Evolutionary conservation across 2,329 filamentous ascomycete species (phyloP).

Genomic region (Plenodomus biglobosus): DNA sequence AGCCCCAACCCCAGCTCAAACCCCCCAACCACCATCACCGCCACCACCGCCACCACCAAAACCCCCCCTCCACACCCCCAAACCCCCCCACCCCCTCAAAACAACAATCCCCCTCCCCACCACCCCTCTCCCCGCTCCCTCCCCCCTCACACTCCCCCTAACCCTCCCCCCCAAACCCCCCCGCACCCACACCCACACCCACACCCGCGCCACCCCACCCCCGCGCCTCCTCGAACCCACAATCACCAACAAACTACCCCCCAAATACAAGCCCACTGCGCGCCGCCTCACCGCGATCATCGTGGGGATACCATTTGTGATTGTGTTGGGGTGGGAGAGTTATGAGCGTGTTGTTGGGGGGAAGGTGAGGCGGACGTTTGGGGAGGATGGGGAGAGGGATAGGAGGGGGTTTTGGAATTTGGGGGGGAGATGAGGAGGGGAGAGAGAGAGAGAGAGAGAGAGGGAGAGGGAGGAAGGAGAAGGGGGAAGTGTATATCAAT

Average conservation of each 20-base stretch:
- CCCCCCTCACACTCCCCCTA: constrained; percentile 7
- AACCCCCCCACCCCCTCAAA: constrained; percentile 13
- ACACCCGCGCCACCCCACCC: constrained; percentile 4
- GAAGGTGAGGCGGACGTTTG: constrained; percentile 19
- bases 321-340: constrained; percentile 40
- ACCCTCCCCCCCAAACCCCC: constrained; percentile 15
- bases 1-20: constrained; percentile 4
- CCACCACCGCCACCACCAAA: neutral
- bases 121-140: constrained; percentile 16
- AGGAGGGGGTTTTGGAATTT: neutral
- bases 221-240: constrained; percentile 24
- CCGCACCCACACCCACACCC: constrained; percentile 25
- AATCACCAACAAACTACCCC: constrained; percentile 22
- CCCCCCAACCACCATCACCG: neutral
- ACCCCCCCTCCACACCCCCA: constrained; percentile 12
- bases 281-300: constrained; percentile 38
- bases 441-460: too few species aligned
- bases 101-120: constrained; percentile 32
- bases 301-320: constrained; percentile 37
- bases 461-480: neutral
- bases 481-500: neutral
- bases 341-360: constrained; percentile 26
- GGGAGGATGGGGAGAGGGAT: constrained; percentile 3
- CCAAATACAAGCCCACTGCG: constrained; percentile 38
- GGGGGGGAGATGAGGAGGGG: too few species aligned